Evolutionary conservation across 73 alveolate genomes (phyloP).

Genomic region (Tetrahymena elliotti): DNA sequence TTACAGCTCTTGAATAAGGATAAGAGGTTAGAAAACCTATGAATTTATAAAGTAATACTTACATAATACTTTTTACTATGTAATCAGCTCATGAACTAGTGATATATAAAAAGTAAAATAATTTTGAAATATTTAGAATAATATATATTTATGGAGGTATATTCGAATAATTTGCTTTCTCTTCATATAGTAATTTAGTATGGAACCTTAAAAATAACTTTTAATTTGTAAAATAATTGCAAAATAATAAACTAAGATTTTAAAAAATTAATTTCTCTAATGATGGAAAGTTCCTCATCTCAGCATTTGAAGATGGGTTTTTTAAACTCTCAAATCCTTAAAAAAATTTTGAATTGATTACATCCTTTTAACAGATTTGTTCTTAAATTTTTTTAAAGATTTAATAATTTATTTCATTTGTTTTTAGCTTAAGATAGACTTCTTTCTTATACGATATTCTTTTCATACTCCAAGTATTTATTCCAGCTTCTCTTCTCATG

Average conservation of each 20-base stretch:
- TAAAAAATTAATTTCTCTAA: neutral
- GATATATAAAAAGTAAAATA: too few relatives aligned
- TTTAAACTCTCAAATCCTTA: neutral
- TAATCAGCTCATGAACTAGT: neutral
- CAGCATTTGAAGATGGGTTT: neutral
- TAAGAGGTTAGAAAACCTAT: neutral
- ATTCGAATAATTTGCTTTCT: neutral
- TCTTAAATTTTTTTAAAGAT: too few relatives aligned
- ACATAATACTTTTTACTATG: neutral
- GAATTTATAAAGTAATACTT: neutral
- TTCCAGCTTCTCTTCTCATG: neutral
- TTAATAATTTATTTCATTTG: too few relatives aligned
- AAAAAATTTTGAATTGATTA: neutral
- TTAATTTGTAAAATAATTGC: neutral
- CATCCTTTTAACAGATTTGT: neutral
- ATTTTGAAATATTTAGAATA: neutral
- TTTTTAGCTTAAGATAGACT: neutral
- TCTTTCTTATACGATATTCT: neutral
- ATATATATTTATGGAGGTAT: neutral
- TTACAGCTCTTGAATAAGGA: neutral
- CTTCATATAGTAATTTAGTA: neutral
- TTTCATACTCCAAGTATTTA: neutral
- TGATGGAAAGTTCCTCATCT: neutral
- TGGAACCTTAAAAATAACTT: neutral
- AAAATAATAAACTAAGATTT: neutral